Evolutionary conservation across 129 eudicot species (phyloP), one percentile per base, ranked within the genome.

Genomic region (Kitagawia praeruptora): DNA sequence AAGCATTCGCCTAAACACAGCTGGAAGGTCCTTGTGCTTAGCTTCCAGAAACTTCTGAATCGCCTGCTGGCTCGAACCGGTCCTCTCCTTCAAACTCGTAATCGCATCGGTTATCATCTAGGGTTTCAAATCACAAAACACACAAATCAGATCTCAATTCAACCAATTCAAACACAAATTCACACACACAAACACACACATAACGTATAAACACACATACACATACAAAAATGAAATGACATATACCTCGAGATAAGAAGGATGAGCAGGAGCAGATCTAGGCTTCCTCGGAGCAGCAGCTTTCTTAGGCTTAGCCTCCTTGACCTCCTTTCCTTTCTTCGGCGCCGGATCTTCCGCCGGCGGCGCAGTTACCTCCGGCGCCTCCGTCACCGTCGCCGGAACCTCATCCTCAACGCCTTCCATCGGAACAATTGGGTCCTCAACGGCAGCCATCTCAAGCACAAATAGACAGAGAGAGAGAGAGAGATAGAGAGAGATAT

Each of bases 41-140:
- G 34, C 77, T 75, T 45, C 77, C 9, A 75, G 58, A 16, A 75
- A 75, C 77, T 75, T 75, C 63, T 75, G 77, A n/a, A 75, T 75
- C 6, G 77, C 77, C 4, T 45, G 34, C 34, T 46, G 77, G 13
- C 77, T 75, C 19, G 77, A 75, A 12, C 77, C 77, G 21, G 34
- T 75, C 61, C 41, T 27, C 61, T 75, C 77, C 61, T 75, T 75
- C 6, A 75, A 25, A 13, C 40, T 46, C 42, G 77, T 75, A n/a
- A 75, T 75, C 9, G 77, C 77, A 31, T 75, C 77, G 37, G 63
- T 46, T 45, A 46, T 46, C 77, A 75, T 75, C 77, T 75, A 75
- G 61, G 77, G 77, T 75, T 75, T 27, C 58, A 27, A 75, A 23
- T 10, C 47, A n/a, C 40, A 46, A 45, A 40, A 72, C 48, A 70